phyloP scores from a whole-genome alignment of 23 red algal species.

The Porphyridium purpureum region DNA sequence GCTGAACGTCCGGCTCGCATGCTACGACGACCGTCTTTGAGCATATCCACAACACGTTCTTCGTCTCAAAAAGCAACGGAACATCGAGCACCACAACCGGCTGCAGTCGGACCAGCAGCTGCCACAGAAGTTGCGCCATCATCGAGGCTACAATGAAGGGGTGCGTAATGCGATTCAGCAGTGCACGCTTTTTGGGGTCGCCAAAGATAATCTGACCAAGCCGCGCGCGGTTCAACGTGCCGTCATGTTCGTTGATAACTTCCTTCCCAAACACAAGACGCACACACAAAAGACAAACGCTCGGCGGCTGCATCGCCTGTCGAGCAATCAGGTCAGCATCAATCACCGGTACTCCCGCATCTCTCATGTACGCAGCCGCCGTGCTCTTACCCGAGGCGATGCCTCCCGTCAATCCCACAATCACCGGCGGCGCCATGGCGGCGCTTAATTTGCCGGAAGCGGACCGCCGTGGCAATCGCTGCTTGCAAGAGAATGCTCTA shows the following conservation, averaged over 20 bases:
- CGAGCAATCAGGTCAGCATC: constrained; percentile 81
- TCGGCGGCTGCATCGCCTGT: constrained; percentile 58
- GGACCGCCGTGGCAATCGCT: too few species aligned
- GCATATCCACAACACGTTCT: constrained; percentile 36
- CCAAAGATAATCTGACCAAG: constrained; percentile 62
- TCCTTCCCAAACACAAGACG: constrained; percentile 21
- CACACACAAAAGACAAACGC: constrained; percentile 21
- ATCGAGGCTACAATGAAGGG: constrained; percentile 68
- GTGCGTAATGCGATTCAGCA: constrained; percentile 51
- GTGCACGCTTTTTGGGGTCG: constrained; percentile 16
- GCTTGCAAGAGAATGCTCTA: too few species aligned
- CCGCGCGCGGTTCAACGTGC: constrained; percentile 21
- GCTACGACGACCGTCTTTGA: constrained; percentile 23
- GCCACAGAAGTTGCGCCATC: constrained; percentile 23
- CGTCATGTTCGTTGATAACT: constrained; percentile 16
- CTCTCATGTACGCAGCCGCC: constrained; percentile 29
- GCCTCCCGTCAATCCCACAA: constrained; percentile 75
- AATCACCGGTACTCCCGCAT: constrained; percentile 20
- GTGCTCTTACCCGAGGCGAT: constrained; percentile 84
- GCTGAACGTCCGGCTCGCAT: constrained; percentile 19
- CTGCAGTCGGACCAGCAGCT: constrained; percentile 12
- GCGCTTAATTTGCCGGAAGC: too few species aligned
- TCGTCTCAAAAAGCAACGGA: constrained; percentile 80
- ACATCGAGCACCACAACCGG: constrained; percentile 69
- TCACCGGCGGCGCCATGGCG: too few species aligned